Evolutionary conservation across 495 filamentous ascomycete genomes (phyloP).

Genomic region (Mytilinidion resinicola): DNA sequence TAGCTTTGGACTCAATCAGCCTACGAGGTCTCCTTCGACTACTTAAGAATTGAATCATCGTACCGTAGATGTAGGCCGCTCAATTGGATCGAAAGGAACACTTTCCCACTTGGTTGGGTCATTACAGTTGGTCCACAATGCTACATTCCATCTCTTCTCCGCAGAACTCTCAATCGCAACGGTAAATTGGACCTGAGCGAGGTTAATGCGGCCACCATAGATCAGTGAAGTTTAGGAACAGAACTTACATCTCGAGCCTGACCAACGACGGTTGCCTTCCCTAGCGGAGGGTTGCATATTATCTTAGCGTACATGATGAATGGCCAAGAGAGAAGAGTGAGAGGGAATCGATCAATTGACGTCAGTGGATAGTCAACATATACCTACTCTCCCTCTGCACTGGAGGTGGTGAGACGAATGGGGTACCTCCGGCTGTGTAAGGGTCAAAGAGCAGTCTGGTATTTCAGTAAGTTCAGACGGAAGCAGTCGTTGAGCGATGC

Average conservation of each 20-base stretch:
- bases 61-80: conserved; percentile 36
- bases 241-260: conserved; percentile 26
- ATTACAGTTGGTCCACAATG: conserved; percentile 66
- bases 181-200: conserved; percentile 49
- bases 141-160: conserved; percentile 60
- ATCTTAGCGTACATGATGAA: conserved; percentile 45
- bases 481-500: too few species aligned
- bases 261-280: conserved; percentile 56
- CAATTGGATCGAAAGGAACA: conserved; percentile 39
- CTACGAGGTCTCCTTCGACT: not conserved
- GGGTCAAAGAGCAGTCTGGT: too few species aligned
- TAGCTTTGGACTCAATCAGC: conserved; percentile 10
- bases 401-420: too few species aligned
- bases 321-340: not conserved
- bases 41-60: not conserved
- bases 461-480: too few species aligned
- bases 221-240: not conserved
- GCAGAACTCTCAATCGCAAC: conserved; percentile 62
- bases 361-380: not conserved
- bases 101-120: conserved; percentile 45
- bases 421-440: too few species aligned
- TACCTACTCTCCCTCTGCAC: too few species aligned
- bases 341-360: not conserved
- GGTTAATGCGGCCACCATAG: not conserved
- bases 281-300: conserved; percentile 59